These are phyloP conservation scores for Pinus albicaulis DNA, from an alignment of 75 land plant genomes.

Conservation along the genomic window DNA sequence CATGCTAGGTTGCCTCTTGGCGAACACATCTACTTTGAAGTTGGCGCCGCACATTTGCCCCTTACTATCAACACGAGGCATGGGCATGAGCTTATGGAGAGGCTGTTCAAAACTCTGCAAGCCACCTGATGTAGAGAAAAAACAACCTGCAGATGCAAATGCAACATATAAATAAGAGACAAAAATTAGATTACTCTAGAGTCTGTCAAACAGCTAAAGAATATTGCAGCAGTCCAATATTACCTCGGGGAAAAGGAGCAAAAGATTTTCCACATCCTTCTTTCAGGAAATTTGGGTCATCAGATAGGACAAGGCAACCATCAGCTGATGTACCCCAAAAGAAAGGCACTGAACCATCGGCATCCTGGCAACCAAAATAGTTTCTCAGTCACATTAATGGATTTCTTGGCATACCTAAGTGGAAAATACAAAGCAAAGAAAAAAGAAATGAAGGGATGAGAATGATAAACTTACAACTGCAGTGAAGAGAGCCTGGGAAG, in stretches of 20 bases:
- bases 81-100: conserved; percentile 58
- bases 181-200: no score
- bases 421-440: no score
- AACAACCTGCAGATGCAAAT: conserved; percentile 25
- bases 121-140: conserved; percentile 76
- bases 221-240: not conserved
- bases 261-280: conserved; percentile 94
- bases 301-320: conserved; percentile 71
- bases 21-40: conserved; percentile 66
- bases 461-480: conserved; percentile 13
- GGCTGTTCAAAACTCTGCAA: conserved; percentile 91
- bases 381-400: no score
- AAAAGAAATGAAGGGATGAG: no score
- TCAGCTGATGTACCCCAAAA: conserved; percentile 89
- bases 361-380: conserved; percentile 48
- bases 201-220: not conserved
- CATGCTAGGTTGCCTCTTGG: conserved; percentile 42
- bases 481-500: conserved; percentile 42
- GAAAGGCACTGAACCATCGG: conserved; percentile 77
- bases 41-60: conserved; percentile 84
- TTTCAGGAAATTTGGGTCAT: conserved; percentile 64
- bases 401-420: no score
- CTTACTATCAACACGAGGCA: conserved; percentile 90
- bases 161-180: not conserved
- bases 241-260: conserved; percentile 96